Conservation (phyloP, 306 rosid species). For the Castanea crenata region DNA sequence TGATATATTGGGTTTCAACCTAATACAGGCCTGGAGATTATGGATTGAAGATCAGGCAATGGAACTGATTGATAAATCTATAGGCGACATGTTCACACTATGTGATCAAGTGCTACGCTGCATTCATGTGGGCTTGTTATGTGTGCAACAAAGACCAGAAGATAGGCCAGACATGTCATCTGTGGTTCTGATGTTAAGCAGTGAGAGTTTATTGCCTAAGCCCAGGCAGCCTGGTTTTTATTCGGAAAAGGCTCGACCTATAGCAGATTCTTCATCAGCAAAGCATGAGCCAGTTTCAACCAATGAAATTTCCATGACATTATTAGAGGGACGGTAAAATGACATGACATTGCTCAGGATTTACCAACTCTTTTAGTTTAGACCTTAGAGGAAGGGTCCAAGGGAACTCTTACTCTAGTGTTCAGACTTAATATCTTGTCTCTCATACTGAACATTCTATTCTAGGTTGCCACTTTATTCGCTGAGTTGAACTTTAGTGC, state of each 20-base stretch:
- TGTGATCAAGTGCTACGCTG: constrained; percentile 32
- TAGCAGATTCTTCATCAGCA: not conserved
- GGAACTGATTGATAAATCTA: constrained; percentile 27
- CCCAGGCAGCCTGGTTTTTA: constrained; percentile 54
- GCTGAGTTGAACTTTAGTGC: no score
- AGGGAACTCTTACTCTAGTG: no score
- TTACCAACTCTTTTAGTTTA: no score
- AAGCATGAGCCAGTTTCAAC: constrained; percentile 11
- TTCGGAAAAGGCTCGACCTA: constrained; percentile 1
- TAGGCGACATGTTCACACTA: not conserved
- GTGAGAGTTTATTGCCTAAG: constrained; percentile 33
- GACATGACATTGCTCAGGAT: no score
- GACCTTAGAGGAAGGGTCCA: no score
- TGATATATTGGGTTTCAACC: no score
- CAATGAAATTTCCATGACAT: constrained; percentile 26
- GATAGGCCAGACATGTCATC: constrained; percentile 58
- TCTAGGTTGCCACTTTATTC: no score
- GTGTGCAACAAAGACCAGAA: constrained; percentile 42
- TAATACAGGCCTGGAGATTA: constrained; percentile 27
- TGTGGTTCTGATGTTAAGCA: constrained; percentile 44
- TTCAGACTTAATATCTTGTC: no score
- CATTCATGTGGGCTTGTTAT: constrained; percentile 53
- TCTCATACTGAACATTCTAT: no score
- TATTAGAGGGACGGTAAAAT: constrained; percentile 30
- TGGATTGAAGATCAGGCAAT: constrained; percentile 17